Conservation (phyloP, 768 basidiomycete species). For the Suillus americanus region DNA sequence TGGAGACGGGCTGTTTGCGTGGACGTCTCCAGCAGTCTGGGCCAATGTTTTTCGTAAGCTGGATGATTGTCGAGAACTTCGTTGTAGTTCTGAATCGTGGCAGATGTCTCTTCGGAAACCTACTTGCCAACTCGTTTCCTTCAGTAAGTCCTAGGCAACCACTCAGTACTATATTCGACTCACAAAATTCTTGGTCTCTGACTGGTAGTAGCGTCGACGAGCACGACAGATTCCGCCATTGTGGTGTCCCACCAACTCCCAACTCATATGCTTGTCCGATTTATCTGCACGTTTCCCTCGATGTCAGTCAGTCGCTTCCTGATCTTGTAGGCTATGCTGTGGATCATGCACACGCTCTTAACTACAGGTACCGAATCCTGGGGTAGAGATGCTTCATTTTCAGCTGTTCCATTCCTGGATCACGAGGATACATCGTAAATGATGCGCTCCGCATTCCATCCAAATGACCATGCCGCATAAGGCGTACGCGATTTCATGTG, state of each 20-base stretch:
- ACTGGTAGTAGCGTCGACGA: constrained; percentile 31
- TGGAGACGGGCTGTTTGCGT: constrained; percentile 49
- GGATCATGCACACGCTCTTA: neutral
- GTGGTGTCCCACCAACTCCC: too few relatives aligned
- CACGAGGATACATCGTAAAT: neutral
- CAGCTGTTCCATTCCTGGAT: neutral
- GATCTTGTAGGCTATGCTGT: neutral
- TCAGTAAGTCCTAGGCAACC: neutral
- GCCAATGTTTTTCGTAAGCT: constrained; percentile 43
- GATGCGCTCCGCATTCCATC: neutral
- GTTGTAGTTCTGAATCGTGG: neutral
- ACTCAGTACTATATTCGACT: neutral
- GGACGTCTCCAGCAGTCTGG: constrained; percentile 51
- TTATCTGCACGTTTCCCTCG: neutral
- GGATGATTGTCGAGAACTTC: neutral
- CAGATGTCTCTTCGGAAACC: neutral
- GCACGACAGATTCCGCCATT: constrained; percentile 28
- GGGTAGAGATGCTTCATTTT: neutral
- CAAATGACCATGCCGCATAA: neutral
- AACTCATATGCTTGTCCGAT: neutral
- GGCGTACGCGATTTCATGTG: neutral
- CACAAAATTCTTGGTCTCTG: constrained; percentile 23
- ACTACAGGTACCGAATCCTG: neutral
- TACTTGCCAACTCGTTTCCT: constrained; percentile 5
- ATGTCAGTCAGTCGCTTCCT: neutral